Conservation (phyloP, 2,329 filamentous ascomycete species). For the Diaporthe vaccinii region DNA sequence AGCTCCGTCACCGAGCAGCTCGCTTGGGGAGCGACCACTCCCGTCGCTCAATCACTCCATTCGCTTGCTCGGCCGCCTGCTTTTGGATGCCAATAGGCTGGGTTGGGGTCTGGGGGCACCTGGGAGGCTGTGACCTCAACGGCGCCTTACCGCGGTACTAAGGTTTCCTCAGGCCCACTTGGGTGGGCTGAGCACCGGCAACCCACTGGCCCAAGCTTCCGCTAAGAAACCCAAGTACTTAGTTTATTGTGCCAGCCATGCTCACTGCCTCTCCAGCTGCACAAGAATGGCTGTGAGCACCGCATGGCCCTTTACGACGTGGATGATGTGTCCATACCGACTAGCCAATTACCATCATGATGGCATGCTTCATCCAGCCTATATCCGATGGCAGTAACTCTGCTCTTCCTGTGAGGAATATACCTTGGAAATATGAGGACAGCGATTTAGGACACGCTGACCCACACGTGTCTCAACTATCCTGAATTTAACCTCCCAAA, state of each 20-base stretch:
- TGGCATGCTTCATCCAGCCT: neutral
- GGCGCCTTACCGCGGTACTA: neutral
- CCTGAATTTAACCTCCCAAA: neutral
- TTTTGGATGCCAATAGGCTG: conserved; percentile 11
- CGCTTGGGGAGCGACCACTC: conserved; percentile 27
- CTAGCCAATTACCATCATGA: neutral
- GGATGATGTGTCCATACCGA: neutral
- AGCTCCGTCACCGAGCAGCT: conserved; percentile 31
- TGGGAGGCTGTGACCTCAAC: neutral
- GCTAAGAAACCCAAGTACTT: neutral
- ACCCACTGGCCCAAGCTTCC: neutral
- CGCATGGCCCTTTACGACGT: neutral
- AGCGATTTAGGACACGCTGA: neutral
- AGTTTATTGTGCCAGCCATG: neutral
- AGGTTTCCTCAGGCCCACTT: conserved; percentile 21
- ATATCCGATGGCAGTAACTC: neutral
- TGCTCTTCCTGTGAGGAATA: neutral
- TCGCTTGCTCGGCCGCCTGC: neutral
- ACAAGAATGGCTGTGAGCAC: neutral
- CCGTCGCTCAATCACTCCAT: neutral
- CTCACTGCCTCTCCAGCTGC: conserved; percentile 1
- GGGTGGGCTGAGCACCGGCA: neutral
- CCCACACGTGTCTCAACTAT: neutral
- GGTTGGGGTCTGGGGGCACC: conserved; percentile 5
- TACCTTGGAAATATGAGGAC: neutral